Evolutionary conservation across 345 rosid species (phyloP).

Genomic region (Eutrema japonicum): DNA sequence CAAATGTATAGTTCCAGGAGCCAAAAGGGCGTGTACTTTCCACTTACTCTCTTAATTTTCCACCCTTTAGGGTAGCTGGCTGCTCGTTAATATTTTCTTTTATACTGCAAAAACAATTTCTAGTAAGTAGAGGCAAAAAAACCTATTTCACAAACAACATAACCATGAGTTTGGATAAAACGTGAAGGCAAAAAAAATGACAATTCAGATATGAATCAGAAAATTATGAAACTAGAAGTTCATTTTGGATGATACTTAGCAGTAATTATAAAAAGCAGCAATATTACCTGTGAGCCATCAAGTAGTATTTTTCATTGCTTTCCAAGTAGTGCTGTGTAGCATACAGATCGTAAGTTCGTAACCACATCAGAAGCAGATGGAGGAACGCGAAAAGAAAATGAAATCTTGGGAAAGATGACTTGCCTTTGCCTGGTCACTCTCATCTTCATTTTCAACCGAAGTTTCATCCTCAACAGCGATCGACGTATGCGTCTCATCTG

Average conservation of each 20-base stretch:
- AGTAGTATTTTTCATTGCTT: constrained; percentile 92
- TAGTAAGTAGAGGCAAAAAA: neutral
- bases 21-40: constrained; percentile 10
- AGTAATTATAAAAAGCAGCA: neutral
- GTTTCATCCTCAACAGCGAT: constrained; percentile 62
- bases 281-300: constrained; percentile 94
- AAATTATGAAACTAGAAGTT: neutral
- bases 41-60: constrained; percentile 93
- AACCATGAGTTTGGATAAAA: neutral
- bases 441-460: constrained; percentile 77
- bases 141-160: neutral
- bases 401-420: constrained; percentile 29
- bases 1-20: neutral
- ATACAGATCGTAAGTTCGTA: constrained; percentile 15
- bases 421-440: constrained; percentile 90
- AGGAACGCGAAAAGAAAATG: neutral
- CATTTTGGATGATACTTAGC: constrained; percentile 8
- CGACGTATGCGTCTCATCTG: constrained; percentile 57
- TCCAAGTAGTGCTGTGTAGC: constrained; percentile 84
- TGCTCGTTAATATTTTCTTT: constrained; percentile 87
- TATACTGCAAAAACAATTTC: constrained; percentile 55
- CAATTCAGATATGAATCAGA: neutral
- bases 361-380: constrained; percentile 21
- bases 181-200: neutral
- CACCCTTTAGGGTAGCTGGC: constrained; percentile 71